Evolutionary conservation across 495 filamentous ascomycete species (phyloP), one percentile per base, ranked within the genome.

Genomic region (Trichoderma reesei): DNA sequence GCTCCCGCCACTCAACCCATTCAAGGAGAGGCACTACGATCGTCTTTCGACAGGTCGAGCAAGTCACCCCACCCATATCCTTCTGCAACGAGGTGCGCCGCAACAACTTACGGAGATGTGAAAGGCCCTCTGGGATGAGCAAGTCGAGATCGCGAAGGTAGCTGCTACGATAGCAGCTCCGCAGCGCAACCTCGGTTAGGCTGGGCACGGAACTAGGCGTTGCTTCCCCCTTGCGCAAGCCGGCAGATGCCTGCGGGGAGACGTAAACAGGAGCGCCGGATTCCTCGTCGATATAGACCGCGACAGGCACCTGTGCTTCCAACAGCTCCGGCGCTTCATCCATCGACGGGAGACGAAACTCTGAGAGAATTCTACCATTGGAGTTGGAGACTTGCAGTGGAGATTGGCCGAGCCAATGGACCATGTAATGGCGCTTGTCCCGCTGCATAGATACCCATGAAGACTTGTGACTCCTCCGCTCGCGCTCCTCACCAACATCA

Each of bases 1-100:
- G 90, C 70, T 92, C 88, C 60, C 89, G 79, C 89, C 89, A 92
- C 73, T 64, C 56, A 34, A 60, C 16, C 59, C 62, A 56, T 11
- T 54, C 9, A 10, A 59, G 39, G 3, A 14, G 38, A 13, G 63
- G 26, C 18, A 60, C 54, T 11, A 60, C 20, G 34, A 65, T 41
- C 20, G 16, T 44, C 54, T 31, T 38, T 11, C 63, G 38, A 37
- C 63, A 65, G 0, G 7, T 13, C 4, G 61, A 63, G 39, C 63
- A 65, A 38, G 13, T 39, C 51, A 65, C 38, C 5, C 54, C 63
- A 18, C 63, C 63, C 18, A 18, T 18, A 31, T 65, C 54, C 31
- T 60, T 41, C 39, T 60, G 51, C 7, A 1, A 14, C 2, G 39
- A 37, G n/a, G 41, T 31, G n/a, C 63, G 31, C 8, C 26, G 9